phyloP scores from a whole-genome alignment of 2,329 filamentous ascomycete genomes.

The Arthrobotrys conoides region DNA sequence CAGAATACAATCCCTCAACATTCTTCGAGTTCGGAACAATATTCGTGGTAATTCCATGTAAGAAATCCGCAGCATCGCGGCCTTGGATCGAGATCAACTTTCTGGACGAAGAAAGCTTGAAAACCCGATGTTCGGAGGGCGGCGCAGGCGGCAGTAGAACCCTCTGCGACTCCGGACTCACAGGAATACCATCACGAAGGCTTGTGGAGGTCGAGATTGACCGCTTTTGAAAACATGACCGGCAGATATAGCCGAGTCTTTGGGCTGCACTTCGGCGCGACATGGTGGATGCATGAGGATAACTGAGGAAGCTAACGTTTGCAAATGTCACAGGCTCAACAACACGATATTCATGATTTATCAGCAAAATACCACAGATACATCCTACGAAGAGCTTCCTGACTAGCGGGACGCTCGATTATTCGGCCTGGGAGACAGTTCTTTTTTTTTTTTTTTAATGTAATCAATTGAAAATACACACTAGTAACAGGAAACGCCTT shows the following conservation, averaged over 20 bases:
- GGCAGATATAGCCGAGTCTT: slow-evolving; percentile 52
- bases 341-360: slow-evolving; percentile 54
- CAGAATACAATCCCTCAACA: slow-evolving; percentile 76
- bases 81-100: slow-evolving; percentile 84
- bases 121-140: slow-evolving; percentile 67
- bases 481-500: slow-evolving; percentile 19
- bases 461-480: not conserved
- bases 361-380: slow-evolving; percentile 60
- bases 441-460: not conserved
- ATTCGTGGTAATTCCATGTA: slow-evolving; percentile 89
- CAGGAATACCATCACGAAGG: slow-evolving; percentile 18
- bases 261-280: slow-evolving; percentile 24
- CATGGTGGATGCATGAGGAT: slow-evolving; percentile 25
- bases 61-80: slow-evolving; percentile 82
- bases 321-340: slow-evolving; percentile 26
- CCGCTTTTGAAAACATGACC: slow-evolving; percentile 47
- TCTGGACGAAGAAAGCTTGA: slow-evolving; percentile 76
- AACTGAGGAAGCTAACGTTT: not conserved
- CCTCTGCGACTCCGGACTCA: slow-evolving; percentile 21
- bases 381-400: not conserved
- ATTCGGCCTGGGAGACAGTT: not conserved
- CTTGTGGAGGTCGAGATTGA: slow-evolving; percentile 43
- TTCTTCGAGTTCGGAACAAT: slow-evolving; percentile 70
- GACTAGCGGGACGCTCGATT: not conserved
- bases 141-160: slow-evolving; percentile 28